A percentile compares a stretch with the other conserved stretches of the same genome.
These are phyloP conservation scores for Peterozyma toletana DNA, from an alignment of 805 yeast genomes.

Conservation along the genomic window DNA sequence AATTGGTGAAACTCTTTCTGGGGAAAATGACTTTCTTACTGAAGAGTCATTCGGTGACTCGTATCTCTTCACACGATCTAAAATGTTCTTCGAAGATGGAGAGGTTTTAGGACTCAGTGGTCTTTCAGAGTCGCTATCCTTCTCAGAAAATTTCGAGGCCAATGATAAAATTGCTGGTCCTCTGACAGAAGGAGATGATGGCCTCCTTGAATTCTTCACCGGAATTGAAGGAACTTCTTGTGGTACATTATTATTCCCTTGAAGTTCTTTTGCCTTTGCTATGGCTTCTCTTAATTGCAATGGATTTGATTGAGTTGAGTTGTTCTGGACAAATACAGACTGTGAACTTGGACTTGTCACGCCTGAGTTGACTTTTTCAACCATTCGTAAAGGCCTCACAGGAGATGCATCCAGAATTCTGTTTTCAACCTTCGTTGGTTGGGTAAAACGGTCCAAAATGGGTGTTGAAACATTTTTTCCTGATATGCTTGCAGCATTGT, in stretches of 20 bases:
- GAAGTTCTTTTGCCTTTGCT: not conserved
- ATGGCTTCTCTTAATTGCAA: constrained; percentile 7
- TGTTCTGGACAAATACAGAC: constrained; percentile 1
- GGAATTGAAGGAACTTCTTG: not conserved
- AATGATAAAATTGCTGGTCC: constrained; percentile 18
- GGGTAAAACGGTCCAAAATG: constrained; percentile 1
- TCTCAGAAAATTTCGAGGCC: constrained; percentile 20
- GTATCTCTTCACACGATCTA: constrained; percentile 7
- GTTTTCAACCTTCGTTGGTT: constrained; percentile 2
- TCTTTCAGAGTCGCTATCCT: constrained; percentile 10
- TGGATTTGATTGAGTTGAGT: constrained; percentile 8
- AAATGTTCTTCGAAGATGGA: constrained; percentile 6
- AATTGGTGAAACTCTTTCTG: constrained; percentile 19
- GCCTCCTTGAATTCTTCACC: not conserved
- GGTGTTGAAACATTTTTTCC: constrained; percentile 8
- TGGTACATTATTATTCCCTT: not conserved
- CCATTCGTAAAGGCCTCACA: constrained; percentile 64
- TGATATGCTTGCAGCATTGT: constrained; percentile 4
- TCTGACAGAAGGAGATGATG: constrained; percentile 1
- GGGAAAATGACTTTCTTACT: constrained; percentile 11
- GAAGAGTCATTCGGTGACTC: constrained; percentile 7
- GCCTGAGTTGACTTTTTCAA: constrained; percentile 39
- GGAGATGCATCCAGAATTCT: constrained; percentile 26
- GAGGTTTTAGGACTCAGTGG: constrained; percentile 12
- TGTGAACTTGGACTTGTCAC: constrained; percentile 13